Percentiles rank a stretch among this genome's conserved stretches.
Evolutionary conservation across 805 yeast genomes (phyloP).

Genomic region (Starmerella stigmatis): DNA sequence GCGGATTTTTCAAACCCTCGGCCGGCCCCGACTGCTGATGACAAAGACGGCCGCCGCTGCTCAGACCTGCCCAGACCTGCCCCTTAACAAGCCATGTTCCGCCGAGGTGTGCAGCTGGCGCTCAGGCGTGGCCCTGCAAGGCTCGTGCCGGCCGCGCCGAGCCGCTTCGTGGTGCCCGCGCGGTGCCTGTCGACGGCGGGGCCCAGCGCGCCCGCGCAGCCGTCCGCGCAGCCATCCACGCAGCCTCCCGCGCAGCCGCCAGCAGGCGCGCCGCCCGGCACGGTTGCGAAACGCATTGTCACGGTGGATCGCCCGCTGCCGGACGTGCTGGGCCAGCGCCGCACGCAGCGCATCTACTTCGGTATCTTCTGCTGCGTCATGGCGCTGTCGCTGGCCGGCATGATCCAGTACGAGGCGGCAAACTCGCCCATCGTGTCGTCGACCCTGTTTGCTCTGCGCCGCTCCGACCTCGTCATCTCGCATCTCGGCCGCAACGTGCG

Average conservation of each 20-base stretch:
- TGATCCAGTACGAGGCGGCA: constrained; percentile 87
- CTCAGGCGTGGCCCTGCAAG: not conserved
- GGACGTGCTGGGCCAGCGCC: constrained; percentile 37
- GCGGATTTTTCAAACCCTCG: too few relatives aligned
- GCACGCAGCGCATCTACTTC: constrained; percentile 46
- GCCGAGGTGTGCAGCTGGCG: not conserved
- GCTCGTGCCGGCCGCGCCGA: not conserved
- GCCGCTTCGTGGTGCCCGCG: not conserved
- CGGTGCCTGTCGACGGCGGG: too few relatives aligned
- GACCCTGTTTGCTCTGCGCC: constrained; percentile 71
- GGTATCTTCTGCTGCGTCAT: constrained; percentile 44
- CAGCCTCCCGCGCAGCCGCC: too few relatives aligned
- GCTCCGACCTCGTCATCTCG: constrained; percentile 55
- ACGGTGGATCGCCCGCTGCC: constrained; percentile 75
- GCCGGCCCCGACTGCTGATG: too few relatives aligned
- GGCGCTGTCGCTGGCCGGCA: constrained; percentile 47
- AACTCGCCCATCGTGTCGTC: constrained; percentile 82
- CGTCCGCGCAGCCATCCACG: too few relatives aligned
- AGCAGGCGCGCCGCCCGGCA: too few relatives aligned
- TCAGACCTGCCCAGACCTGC: too few relatives aligned
- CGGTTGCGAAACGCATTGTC: constrained; percentile 30
- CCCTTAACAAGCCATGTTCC: too few relatives aligned
- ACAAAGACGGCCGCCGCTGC: too few relatives aligned
- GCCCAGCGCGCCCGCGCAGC: too few relatives aligned
- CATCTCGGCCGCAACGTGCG: constrained; percentile 65